A percentile compares a stretch with the other conserved stretches of the same genome.
Evolutionary conservation across 345 rosid species (phyloP).

Genomic region (Salix arbutifolia): DNA sequence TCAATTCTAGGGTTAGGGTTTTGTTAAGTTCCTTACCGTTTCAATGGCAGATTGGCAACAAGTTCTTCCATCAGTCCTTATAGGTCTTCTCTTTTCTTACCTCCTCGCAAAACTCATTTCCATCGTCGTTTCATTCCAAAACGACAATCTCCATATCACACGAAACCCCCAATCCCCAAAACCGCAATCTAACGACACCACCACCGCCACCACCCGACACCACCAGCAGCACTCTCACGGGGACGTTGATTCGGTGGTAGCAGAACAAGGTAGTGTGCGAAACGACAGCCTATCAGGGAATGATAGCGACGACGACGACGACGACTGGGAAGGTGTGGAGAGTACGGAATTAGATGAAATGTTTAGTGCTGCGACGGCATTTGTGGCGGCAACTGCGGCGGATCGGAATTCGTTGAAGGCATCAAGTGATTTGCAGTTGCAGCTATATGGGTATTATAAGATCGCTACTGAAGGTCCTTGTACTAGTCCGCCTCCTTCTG

Average conservation of each 20-base stretch:
- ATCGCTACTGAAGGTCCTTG: slow-evolving; percentile 92
- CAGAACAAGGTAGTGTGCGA: slow-evolving; percentile 78
- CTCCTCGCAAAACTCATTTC: slow-evolving; percentile 92
- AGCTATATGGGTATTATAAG: slow-evolving; percentile 86
- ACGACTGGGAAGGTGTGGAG: slow-evolving; percentile 97
- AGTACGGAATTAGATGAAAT: slow-evolving; percentile 80
- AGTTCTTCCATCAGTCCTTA: slow-evolving; percentile 62
- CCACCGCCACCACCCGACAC: neutral
- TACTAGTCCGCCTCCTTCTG: slow-evolving; percentile 74
- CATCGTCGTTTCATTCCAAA: slow-evolving; percentile 68
- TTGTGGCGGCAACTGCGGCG: slow-evolving; percentile 69
- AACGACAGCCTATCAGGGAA: slow-evolving; percentile 48
- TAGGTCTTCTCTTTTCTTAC: slow-evolving; percentile 79
- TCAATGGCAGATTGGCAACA: slow-evolving; percentile 78
- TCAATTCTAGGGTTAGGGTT: slow-evolving; percentile 21
- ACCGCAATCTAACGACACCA: neutral
- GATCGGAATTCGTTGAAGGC: slow-evolving; percentile 57
- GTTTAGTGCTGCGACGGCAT: slow-evolving; percentile 80
- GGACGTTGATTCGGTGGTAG: slow-evolving; percentile 56
- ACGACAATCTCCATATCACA: slow-evolving; percentile 61
- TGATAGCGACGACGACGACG: slow-evolving; percentile 40
- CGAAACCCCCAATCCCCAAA: slow-evolving; percentile 30
- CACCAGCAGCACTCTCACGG: neutral
- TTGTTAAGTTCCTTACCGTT: neutral
- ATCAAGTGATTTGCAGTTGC: slow-evolving; percentile 58